A percentile compares a stretch with the other conserved stretches of the same genome.
Evolutionary conservation across 2,329 filamentous ascomycete species (phyloP).

Genomic region (Aspergillus neoniger): DNA sequence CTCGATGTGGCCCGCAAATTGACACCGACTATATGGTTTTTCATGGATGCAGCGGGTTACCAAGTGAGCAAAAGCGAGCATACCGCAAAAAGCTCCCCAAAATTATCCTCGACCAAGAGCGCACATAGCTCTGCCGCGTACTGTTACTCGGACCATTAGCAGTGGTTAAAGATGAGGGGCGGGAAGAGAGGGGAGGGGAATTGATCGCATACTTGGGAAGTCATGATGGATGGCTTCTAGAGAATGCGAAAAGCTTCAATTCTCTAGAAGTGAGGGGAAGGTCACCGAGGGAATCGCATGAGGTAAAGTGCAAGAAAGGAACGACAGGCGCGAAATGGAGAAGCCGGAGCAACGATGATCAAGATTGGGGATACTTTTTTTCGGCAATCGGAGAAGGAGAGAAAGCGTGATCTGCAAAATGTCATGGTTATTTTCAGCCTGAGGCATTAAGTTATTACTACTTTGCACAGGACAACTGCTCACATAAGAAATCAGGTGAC

Average conservation of each 20-base stretch:
- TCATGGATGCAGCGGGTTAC: neutral
- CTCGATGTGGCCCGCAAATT: neutral
- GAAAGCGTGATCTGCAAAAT: neutral
- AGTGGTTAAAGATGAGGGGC: slow-evolving; percentile 21
- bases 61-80: slow-evolving; percentile 35
- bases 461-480: slow-evolving; percentile 16
- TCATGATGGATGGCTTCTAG: slow-evolving; percentile 62
- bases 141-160: slow-evolving; percentile 43
- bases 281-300: slow-evolving; percentile 60
- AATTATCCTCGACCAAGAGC: slow-evolving; percentile 83
- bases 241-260: slow-evolving; percentile 69
- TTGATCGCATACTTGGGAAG: slow-evolving; percentile 56
- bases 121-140: slow-evolving; percentile 84
- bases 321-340: neutral
- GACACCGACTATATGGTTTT: neutral
- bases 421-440: neutral
- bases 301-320: slow-evolving; percentile 15
- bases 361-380: slow-evolving; percentile 6
- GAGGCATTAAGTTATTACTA: neutral
- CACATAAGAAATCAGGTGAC: slow-evolving; percentile 32
- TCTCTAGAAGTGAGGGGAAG: slow-evolving; percentile 70
- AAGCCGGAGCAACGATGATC: neutral
- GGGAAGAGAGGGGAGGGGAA: slow-evolving; percentile 6
- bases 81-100: slow-evolving; percentile 91
- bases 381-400: slow-evolving; percentile 3